These are phyloP conservation scores for Pleurotus djamor DNA, from an alignment of 768 basidiomycete genomes.

Conservation along the genomic window DNA sequence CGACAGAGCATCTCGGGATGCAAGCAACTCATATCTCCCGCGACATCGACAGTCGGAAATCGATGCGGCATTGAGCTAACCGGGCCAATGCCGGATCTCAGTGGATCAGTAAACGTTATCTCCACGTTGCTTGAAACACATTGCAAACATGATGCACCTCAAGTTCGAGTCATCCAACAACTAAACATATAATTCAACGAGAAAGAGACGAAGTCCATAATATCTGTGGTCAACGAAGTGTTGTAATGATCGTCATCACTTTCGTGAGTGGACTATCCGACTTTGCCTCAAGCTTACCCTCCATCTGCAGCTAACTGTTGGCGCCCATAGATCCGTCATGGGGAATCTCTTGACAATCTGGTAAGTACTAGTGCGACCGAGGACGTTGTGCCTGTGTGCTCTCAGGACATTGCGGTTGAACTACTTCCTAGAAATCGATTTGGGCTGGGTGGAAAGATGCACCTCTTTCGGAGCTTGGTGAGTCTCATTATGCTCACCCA, in stretches of 20 bases:
- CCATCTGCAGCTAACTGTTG: too few species aligned
- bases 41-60: too few species aligned
- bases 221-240: neutral
- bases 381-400: neutral
- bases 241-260: neutral
- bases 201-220: neutral
- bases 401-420: neutral
- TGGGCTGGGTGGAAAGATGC: conserved; percentile 84
- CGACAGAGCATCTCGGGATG: too few species aligned
- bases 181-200: neutral
- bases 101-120: neutral
- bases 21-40: too few species aligned
- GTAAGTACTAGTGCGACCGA: neutral
- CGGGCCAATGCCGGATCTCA: neutral
- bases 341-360: conserved; percentile 2
- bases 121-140: neutral
- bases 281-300: neutral
- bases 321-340: neutral
- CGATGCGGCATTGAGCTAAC: neutral
- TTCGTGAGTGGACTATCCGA: neutral
- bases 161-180: neutral
- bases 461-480: conserved; percentile 70
- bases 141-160: neutral
- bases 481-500: conserved; percentile 11
- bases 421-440: conserved; percentile 19